Conservation (phyloP, 1,284 basidiomycete species). For the Cutaneotrichosporon sp. region DNA sequence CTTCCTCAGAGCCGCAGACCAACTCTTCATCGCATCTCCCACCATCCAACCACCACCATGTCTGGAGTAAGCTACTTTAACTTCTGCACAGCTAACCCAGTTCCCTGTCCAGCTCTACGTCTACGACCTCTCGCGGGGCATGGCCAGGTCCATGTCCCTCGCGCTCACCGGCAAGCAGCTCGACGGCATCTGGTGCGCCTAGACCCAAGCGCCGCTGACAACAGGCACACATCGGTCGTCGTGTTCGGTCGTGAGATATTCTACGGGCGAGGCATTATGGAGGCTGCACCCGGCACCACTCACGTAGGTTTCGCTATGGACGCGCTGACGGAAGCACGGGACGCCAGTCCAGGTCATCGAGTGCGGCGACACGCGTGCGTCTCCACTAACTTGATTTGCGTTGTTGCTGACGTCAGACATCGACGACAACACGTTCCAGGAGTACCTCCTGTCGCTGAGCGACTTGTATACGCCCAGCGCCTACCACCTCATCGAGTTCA, state of each 20-base stretch:
- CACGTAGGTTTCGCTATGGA: conserved; percentile 52
- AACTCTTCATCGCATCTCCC: neutral
- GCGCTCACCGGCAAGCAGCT: conserved; percentile 81
- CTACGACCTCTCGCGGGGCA: conserved; percentile 83
- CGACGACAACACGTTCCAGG: conserved; percentile 77
- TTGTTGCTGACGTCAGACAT: conserved; percentile 53
- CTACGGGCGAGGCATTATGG: conserved; percentile 78
- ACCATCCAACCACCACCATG: neutral
- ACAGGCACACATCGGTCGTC: conserved; percentile 74
- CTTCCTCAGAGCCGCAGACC: neutral
- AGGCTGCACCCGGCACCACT: conserved; percentile 68
- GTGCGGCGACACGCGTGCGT: conserved; percentile 67
- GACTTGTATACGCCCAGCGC: conserved; percentile 82
- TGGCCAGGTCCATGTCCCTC: conserved; percentile 71
- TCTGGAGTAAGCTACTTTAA: conserved; percentile 1
- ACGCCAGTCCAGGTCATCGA: conserved; percentile 70
- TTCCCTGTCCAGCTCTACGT: conserved; percentile 70
- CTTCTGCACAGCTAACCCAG: neutral
- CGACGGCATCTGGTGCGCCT: conserved; percentile 76
- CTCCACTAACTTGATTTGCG: neutral
- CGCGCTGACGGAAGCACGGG: conserved; percentile 62
- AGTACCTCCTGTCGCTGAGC: conserved; percentile 72
- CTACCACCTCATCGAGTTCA: conserved; percentile 77
- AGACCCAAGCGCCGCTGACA: conserved; percentile 8
- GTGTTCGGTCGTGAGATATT: conserved; percentile 80